phyloP scores from a whole-genome alignment of 305 asterid species.

The Nicotiana rustica region DNA sequence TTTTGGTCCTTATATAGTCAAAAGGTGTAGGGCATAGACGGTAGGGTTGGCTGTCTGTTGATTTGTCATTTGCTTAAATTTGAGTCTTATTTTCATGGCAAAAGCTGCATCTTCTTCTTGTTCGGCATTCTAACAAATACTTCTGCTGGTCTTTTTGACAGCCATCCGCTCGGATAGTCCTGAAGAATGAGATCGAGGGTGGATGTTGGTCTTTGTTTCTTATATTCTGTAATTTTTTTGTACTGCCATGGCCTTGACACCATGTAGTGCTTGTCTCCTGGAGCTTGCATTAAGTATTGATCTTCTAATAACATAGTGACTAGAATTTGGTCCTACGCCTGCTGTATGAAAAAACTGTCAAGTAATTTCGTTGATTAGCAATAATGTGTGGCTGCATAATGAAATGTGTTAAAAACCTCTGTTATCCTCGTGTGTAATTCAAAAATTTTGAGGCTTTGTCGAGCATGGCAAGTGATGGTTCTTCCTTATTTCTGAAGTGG shows the following conservation, averaged over 20 bases:
- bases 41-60: neutral
- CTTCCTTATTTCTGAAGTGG: neutral
- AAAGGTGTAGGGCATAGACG: neutral
- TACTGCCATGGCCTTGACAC: neutral
- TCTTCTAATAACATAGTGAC: neutral
- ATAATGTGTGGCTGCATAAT: neutral
- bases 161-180: slow-evolving; percentile 29
- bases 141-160: neutral
- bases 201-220: neutral
- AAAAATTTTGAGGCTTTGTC: neutral
- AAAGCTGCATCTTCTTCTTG: neutral
- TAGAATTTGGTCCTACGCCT: neutral
- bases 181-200: neutral
- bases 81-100: neutral
- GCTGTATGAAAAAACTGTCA: neutral
- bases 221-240: neutral
- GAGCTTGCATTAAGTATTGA: neutral
- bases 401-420: neutral
- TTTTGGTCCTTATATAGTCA: neutral
- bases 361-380: slow-evolving; percentile 3
- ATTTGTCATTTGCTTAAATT: neutral
- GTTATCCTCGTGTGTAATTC: neutral
- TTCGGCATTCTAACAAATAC: neutral
- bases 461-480: neutral
- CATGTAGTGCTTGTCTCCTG: neutral